Conservation (phyloP, 768 basidiomycete species). For the Cyclocybe aegerita region DNA sequence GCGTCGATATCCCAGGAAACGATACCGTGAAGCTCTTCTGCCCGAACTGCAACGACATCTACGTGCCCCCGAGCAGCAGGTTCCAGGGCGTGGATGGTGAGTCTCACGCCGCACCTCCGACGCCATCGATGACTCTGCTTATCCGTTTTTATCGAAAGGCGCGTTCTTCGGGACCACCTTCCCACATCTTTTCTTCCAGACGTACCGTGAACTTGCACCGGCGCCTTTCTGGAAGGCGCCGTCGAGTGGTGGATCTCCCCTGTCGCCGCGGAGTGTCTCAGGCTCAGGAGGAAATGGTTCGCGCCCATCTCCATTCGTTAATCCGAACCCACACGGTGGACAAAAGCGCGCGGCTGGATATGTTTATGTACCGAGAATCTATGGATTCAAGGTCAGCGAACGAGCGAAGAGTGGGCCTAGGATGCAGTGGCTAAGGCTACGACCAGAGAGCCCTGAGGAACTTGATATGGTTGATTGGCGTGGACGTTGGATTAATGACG, state of each 20-base stretch:
- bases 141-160: constrained; percentile 45
- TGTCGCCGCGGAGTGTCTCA: constrained; percentile 54
- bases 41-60: constrained; percentile 97
- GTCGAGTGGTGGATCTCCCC: constrained; percentile 54
- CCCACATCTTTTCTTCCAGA: constrained; percentile 96
- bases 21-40: constrained; percentile 99
- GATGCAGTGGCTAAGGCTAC: constrained; percentile 93
- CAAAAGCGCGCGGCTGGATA: constrained; percentile 86
- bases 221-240: constrained; percentile 89
- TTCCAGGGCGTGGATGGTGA: constrained; percentile 95
- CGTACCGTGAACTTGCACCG: constrained; percentile 92
- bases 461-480: constrained; percentile 89
- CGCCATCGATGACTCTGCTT: constrained; percentile 6
- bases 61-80: constrained; percentile 90
- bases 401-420: constrained; percentile 91
- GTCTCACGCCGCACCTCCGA: constrained; percentile 20
- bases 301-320: constrained; percentile 64
- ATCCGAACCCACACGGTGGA: constrained; percentile 87
- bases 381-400: constrained; percentile 97
- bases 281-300: constrained; percentile 49
- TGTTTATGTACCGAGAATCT: constrained; percentile 90
- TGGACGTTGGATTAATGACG: constrained; percentile 80
- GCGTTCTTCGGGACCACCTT: constrained; percentile 99
- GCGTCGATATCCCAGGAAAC: constrained; percentile 92
- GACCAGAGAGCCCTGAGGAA: constrained; percentile 79